Conservation (phyloP, 2,329 filamentous ascomycete genomes). For the Eurotiales sp. region DNA sequence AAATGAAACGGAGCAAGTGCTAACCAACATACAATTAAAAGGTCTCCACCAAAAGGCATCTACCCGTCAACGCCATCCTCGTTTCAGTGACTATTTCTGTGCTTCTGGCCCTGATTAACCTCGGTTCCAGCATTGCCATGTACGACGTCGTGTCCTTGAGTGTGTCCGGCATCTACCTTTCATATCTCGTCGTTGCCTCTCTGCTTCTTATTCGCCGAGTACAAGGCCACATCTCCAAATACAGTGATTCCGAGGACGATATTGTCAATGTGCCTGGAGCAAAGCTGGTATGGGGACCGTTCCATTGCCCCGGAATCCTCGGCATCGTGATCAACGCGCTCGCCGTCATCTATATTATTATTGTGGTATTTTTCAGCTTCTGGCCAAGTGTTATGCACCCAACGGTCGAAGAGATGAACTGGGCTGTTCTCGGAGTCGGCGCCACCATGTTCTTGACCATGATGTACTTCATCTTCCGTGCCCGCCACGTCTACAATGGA, state of each 20-base stretch:
- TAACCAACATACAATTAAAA: conserved; percentile 11
- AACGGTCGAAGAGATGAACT: conserved; percentile 47
- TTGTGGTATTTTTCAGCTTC: conserved; percentile 48
- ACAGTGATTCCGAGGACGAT: conserved; percentile 16
- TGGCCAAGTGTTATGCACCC: conserved; percentile 42
- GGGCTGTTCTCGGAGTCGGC: conserved; percentile 39
- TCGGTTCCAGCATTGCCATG: conserved; percentile 51
- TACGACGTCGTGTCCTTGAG: conserved; percentile 53
- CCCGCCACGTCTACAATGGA: conserved; percentile 30
- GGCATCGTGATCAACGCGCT: conserved; percentile 44
- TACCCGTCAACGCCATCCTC: conserved; percentile 40
- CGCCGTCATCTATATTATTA: conserved; percentile 43
- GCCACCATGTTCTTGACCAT: conserved; percentile 38
- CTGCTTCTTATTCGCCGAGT: conserved; percentile 42
- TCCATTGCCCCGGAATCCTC: conserved; percentile 26
- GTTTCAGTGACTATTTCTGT: conserved; percentile 31
- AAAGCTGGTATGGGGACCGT: conserved; percentile 28
- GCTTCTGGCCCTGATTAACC: conserved; percentile 46
- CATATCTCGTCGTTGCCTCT: conserved; percentile 47
- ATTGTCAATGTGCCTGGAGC: conserved; percentile 25
- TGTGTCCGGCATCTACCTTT: conserved; percentile 49
- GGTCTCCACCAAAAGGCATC: conserved; percentile 34
- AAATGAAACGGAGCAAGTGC: not conserved
- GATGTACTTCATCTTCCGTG: conserved; percentile 38
- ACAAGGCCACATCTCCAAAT: conserved; percentile 19